Evolutionary conservation across 306 rosid species (phyloP), one percentile per base, ranked within the genome.

Genomic region (Prosopis cineraria): DNA sequence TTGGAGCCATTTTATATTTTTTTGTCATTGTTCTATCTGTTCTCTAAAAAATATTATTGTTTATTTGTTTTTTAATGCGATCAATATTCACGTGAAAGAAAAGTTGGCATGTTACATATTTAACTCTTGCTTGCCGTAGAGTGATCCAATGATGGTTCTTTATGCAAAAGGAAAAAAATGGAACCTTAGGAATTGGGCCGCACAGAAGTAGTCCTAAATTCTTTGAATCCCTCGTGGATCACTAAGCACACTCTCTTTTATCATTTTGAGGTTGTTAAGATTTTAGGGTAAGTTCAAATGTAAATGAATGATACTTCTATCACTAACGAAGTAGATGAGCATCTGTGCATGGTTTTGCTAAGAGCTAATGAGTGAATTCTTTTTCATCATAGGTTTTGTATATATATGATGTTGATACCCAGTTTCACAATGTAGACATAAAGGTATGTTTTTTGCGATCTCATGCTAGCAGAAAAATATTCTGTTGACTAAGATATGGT

Each of bases 261-360:
- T 78, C 93, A 90, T 72, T 92, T 92, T 74, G 90, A 92, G 88
- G 89, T 85, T 78, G 87, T 92, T 74, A 91, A 92, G 82, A 80
- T 68, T 76, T 82, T 92, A 73, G 83, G 90, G 97, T 92, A 87
- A 90, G 95, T 92, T 79, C 77, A 37, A 71, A 82, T 68, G 39
- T 37, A n/a, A 36, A 36, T n/a, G 12, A 8, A 33, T 70, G 76
- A 64, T 79, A 58, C 80, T 78, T 75, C 68, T 59, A 36, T 45
- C 30, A 71, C 74, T 30, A 56, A 34, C 73, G 36, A 60, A 74
- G 33, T 80, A 62, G 40, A 55, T 66, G 59, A 55, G 64, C 64
- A 48, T 58, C 56, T 68, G n/a, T n/a, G n/a, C n/a, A 41, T 73
- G 73, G 71, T 44, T 64, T 83, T 56, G 8, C 70, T 45, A 44